Evolutionary conservation across 2,329 filamentous ascomycete species (phyloP).

Genomic region (Monilinia laxa): DNA sequence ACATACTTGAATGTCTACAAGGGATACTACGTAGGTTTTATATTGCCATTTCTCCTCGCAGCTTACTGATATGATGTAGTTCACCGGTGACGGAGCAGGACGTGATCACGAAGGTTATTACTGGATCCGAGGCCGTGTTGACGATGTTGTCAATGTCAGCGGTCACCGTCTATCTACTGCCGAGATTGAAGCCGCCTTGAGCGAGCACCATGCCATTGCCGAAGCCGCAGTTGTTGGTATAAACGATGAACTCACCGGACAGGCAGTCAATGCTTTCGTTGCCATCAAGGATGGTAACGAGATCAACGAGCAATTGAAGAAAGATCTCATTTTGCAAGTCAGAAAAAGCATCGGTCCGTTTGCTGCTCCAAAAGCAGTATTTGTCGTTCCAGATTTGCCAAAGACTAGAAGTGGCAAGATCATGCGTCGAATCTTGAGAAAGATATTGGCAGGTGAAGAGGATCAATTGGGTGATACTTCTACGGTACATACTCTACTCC

Average conservation of each 20-base stretch:
- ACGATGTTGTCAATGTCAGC: constrained; percentile 97
- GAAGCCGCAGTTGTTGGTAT: constrained; percentile 96
- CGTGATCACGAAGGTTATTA: constrained; percentile 98
- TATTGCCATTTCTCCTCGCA: neutral
- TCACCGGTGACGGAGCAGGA: constrained; percentile 90
- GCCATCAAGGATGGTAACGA: constrained; percentile 84
- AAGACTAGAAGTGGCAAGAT: constrained; percentile 99
- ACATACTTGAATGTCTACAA: constrained; percentile 98
- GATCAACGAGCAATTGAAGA: constrained; percentile 75
- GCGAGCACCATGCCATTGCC: constrained; percentile 86
- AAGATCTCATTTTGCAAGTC: constrained; percentile 92
- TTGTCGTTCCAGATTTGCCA: constrained; percentile 86
- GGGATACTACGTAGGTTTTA: constrained; percentile 85
- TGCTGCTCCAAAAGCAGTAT: constrained; percentile 91
- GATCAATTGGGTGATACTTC: constrained; percentile 92
- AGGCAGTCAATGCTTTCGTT: constrained; percentile 97
- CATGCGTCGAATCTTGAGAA: constrained; percentile 93
- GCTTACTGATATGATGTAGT: constrained; percentile 49
- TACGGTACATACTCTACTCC: constrained; percentile 55
- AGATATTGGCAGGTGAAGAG: constrained; percentile 96
- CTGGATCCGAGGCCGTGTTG: constrained; percentile 98
- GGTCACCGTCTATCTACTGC: constrained; percentile 95
- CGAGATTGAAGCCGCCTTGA: constrained; percentile 94
- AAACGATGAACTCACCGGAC: constrained; percentile 88
- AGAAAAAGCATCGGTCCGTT: constrained; percentile 97